These are phyloP conservation scores for Thielaviopsis cerberus DNA, from an alignment of 2,329 filamentous ascomycete genomes.

Conservation along the genomic window DNA sequence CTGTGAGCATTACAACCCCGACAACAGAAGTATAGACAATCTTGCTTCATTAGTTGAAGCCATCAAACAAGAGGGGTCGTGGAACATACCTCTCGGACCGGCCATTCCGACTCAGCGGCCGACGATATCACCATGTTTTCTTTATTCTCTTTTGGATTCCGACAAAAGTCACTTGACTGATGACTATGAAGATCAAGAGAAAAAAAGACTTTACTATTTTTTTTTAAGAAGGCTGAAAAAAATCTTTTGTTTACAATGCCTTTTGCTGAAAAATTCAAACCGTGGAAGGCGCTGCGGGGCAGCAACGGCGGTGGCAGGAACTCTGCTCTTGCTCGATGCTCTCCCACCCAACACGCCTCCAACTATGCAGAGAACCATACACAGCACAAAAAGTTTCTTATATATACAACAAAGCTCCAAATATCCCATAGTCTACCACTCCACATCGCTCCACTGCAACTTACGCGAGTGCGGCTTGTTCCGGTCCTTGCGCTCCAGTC, in stretches of 20 bases:
- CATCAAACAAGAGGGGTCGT: not conserved
- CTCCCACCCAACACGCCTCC: too few relatives aligned
- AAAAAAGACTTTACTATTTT: not conserved
- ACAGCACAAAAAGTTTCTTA: too few relatives aligned
- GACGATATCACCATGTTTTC: not conserved
- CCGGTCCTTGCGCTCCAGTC: slow-evolving; percentile 41
- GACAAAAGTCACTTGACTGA: not conserved
- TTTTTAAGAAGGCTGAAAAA: not conserved
- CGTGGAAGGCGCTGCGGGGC: not conserved
- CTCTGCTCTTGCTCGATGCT: not conserved
- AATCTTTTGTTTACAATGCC: not conserved
- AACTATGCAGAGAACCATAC: too few relatives aligned
- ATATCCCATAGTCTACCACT: slow-evolving; percentile 50
- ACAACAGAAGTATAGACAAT: slow-evolving; percentile 73
- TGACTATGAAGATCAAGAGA: not conserved
- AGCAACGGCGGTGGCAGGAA: not conserved
- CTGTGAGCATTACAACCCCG: slow-evolving; percentile 63
- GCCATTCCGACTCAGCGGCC: not conserved
- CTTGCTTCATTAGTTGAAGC: slow-evolving; percentile 27
- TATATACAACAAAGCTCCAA: too few relatives aligned
- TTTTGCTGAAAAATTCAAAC: not conserved
- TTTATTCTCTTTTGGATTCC: not conserved
- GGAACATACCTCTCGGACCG: not conserved
- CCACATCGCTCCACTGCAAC: slow-evolving; percentile 87
- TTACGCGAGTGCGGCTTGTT: slow-evolving; percentile 70